phyloP scores from a whole-genome alignment of 2,329 filamentous ascomycete species.

The Pseudogymnoascus sp. region DNA sequence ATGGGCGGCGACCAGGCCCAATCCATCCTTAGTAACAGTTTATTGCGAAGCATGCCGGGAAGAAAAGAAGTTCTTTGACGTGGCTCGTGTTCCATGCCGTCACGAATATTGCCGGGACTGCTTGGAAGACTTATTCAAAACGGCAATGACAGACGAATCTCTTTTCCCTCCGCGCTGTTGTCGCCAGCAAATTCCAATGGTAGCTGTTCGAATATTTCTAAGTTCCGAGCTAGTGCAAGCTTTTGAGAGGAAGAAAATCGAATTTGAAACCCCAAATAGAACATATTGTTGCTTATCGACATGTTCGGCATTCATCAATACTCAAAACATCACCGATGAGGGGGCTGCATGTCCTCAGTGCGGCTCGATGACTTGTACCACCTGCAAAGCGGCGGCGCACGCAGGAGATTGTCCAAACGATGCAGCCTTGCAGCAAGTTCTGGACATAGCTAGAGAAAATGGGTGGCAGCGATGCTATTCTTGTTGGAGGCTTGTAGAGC shows the following conservation, averaged over 20 bases:
- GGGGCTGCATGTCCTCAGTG: slow-evolving; percentile 39
- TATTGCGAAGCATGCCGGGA: slow-evolving; percentile 18
- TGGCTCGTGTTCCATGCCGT: slow-evolving; percentile 29
- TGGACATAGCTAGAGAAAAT: slow-evolving; percentile 34
- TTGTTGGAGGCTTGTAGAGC: slow-evolving; percentile 43
- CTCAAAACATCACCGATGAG: slow-evolving; percentile 25
- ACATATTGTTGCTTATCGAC: slow-evolving; percentile 41
- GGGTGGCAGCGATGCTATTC: slow-evolving; percentile 45
- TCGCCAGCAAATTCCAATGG: slow-evolving; percentile 33
- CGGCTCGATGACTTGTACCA: slow-evolving; percentile 36
- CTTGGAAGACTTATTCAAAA: slow-evolving; percentile 36
- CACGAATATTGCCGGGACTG: slow-evolving; percentile 48
- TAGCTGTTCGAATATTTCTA: slow-evolving; percentile 32
- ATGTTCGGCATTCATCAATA: slow-evolving; percentile 42
- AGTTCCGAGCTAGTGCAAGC: slow-evolving; percentile 26
- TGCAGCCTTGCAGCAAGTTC: slow-evolving; percentile 31
- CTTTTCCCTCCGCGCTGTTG: slow-evolving; percentile 51
- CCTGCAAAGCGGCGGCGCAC: slow-evolving; percentile 43
- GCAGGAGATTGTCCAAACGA: slow-evolving; percentile 43
- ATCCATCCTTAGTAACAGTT: background rate
- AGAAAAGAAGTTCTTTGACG: slow-evolving; percentile 13
- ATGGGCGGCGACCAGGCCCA: slow-evolving; percentile 3
- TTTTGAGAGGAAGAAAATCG: slow-evolving; percentile 40
- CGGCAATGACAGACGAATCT: slow-evolving; percentile 40
- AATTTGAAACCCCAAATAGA: slow-evolving; percentile 40